Conservation (phyloP, 1,284 basidiomycete genomes). For the Sanghuangporus weigelae region DNA sequence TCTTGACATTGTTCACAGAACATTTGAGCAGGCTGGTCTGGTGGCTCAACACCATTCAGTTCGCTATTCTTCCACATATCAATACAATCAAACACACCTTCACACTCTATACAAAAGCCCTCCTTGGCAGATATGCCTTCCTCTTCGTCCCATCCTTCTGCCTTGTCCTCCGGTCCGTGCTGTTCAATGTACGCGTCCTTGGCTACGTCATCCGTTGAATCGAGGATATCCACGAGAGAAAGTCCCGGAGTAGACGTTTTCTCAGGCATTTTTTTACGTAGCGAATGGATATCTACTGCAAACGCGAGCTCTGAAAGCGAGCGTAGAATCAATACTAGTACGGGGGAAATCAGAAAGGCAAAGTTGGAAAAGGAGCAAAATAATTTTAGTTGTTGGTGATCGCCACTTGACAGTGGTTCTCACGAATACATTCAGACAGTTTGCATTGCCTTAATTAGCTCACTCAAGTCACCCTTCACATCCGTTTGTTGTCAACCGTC, state of each 20-base stretch:
- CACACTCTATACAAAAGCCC: conserved; percentile 76
- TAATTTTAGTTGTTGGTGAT: background rate
- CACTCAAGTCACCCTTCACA: background rate
- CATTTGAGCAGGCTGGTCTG: conserved; percentile 77
- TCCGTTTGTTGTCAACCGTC: background rate
- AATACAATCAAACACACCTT: conserved; percentile 45
- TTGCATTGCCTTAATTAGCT: background rate
- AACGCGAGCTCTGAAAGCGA: background rate
- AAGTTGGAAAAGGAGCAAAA: background rate
- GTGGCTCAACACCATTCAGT: background rate
- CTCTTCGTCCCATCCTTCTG: conserved; percentile 65
- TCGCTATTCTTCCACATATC: background rate
- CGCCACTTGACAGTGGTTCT: background rate
- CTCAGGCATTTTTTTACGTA: conserved; percentile 1
- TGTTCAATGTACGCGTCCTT: conserved; percentile 2
- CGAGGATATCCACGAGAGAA: conserved; percentile 14
- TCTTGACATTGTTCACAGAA: conserved; percentile 66
- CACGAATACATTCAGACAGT: background rate
- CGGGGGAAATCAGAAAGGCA: background rate
- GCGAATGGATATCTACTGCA: background rate
- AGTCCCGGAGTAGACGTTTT: background rate
- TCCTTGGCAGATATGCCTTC: conserved; percentile 42
- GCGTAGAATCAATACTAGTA: background rate
- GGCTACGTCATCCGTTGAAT: conserved; percentile 7
- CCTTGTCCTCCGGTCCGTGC: conserved; percentile 13